phyloP scores from a whole-genome alignment of 2,329 filamentous ascomycete genomes.

The Xylogone sp. region DNA sequence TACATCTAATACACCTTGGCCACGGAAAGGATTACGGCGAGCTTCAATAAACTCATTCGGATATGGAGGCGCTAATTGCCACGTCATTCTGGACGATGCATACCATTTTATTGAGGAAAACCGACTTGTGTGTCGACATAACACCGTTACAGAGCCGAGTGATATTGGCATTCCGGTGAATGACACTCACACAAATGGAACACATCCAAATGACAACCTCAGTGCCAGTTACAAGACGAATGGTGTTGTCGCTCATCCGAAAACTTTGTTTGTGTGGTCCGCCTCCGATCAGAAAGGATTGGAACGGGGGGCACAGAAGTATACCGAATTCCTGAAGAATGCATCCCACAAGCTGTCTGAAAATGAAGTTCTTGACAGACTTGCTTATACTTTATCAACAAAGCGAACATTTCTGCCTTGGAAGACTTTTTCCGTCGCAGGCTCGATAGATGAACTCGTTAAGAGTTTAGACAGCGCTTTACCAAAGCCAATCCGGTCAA shows the following conservation, averaged over 20 bases:
- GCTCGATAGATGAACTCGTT: neutral
- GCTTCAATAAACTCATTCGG: conserved; percentile 12
- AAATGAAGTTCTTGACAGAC: neutral
- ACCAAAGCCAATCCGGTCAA: neutral
- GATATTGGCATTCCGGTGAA: no score
- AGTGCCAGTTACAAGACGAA: neutral
- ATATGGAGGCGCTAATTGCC: conserved; percentile 14
- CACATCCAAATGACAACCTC: neutral
- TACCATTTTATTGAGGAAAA: neutral
- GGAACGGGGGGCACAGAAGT: neutral
- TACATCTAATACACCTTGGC: conserved; percentile 2
- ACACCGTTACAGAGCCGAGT: neutral
- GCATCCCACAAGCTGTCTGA: neutral
- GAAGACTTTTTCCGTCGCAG: conserved; percentile 1
- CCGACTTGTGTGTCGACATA: neutral
- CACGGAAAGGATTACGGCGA: conserved; percentile 5
- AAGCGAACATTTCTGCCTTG: conserved; percentile 4
- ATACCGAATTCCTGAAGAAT: neutral
- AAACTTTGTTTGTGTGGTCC: neutral
- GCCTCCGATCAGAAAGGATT: neutral
- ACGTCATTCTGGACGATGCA: conserved; percentile 10
- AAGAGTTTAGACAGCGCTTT: no score
- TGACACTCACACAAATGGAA: no score
- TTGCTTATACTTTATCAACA: conserved; percentile 7
- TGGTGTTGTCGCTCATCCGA: neutral